Conservation (phyloP, 176 grass and related monocot genomes). For the Ensete ventricosum region DNA sequence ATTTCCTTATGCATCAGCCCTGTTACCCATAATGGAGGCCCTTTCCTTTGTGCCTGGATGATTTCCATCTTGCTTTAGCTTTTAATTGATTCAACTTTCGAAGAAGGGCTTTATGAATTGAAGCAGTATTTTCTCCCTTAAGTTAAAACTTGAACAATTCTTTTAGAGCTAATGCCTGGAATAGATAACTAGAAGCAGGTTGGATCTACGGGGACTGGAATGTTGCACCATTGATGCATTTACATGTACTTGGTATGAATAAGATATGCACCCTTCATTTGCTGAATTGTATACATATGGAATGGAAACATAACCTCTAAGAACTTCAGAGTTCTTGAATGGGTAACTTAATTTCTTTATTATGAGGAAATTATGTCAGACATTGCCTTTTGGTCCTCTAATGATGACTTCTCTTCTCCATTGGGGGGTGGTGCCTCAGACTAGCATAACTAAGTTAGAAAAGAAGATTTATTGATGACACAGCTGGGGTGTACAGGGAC, state of each 20-base stretch:
- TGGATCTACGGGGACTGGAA: too few species aligned
- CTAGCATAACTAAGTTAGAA: neutral
- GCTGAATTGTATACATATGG: neutral
- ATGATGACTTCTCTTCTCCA: neutral
- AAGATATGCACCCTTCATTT: neutral
- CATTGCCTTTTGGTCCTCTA: neutral
- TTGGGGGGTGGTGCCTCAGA: too few species aligned
- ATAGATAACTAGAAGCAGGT: too few species aligned
- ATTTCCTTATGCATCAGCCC: neutral
- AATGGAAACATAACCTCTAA: neutral
- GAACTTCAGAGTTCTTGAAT: neutral
- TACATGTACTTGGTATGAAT: neutral
- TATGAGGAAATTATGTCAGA: neutral
- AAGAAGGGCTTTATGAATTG: too few species aligned
- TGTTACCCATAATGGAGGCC: too few species aligned
- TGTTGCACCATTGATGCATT: neutral
- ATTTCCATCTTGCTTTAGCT: neutral
- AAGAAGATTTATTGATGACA: neutral
- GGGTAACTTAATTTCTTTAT: neutral
- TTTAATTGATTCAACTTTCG: too few species aligned
- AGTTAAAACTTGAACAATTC: too few species aligned
- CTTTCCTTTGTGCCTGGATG: neutral
- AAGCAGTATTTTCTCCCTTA: too few species aligned
- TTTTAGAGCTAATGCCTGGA: too few species aligned
- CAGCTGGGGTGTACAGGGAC: too few species aligned